Percentiles rank a stretch among this genome's conserved stretches.
Conservation (phyloP, 495 filamentous ascomycete species). For the Tuber indicum region DNA sequence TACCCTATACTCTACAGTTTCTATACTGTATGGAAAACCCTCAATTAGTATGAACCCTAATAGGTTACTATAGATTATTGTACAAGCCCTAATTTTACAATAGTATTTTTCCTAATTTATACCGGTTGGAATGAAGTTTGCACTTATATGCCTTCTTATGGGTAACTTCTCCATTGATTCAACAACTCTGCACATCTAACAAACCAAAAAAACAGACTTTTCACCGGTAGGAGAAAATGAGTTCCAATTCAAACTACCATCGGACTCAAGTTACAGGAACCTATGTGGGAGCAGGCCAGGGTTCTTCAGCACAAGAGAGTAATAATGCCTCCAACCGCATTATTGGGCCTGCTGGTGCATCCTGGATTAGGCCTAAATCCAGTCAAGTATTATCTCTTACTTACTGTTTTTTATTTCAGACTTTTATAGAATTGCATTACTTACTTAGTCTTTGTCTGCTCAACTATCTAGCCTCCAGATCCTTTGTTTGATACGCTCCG, state of each 20-base stretch:
- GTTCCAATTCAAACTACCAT: background rate
- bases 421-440: background rate
- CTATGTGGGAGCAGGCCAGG: background rate
- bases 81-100: no score
- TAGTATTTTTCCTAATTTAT: no score
- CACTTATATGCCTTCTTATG: no score
- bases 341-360: background rate
- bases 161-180: no score
- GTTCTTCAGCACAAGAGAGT: background rate
- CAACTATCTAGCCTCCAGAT: background rate
- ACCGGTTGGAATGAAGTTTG: no score
- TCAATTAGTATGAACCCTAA: no score
- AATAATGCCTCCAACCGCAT: background rate
- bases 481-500: background rate
- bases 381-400: background rate
- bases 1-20: no score
- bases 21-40: no score
- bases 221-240: background rate
- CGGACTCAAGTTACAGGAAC: background rate
- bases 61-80: no score
- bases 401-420: background rate
- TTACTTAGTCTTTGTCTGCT: background rate
- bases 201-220: background rate
- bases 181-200: no score
- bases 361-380: background rate